Base-by-base conservation (phyloP, 768 basidiomycete genomes). In the Mycena chlorophos region DNA sequence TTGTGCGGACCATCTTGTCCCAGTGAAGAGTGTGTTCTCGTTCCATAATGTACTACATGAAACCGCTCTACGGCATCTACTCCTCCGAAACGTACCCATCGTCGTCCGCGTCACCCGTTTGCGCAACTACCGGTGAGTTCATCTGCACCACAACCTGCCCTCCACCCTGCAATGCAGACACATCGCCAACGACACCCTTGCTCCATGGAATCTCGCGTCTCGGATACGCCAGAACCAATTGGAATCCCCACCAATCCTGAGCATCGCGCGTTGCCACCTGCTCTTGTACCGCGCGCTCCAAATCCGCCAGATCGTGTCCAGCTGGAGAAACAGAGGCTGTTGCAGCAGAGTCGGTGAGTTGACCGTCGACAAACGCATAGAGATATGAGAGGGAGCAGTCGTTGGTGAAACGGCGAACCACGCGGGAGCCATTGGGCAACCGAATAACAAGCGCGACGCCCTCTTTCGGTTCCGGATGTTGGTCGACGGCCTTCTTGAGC, bases 1-100 rank as follows among this genome's bases (percentile, higher is more conserved):
- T 98, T 66, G 94, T 97, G 46, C 86, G 94, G 72, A 93, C 91
- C 19, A 94, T 98, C 64, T 84, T 96, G 50, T 38, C 42, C 10
- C 26, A 27, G n/a, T 31, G 31, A 37, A 55, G 54, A 48, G 39
- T 51, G 39, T 54, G n/a, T n/a, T n/a, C n/a, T n/a, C n/a, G n/a
- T n/a, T n/a, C n/a, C n/a, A n/a, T n/a, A n/a, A n/a, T n/a, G n/a
- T n/a, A n/a, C n/a, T n/a, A n/a, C n/a, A 51, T 31, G 49, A 57
- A 26, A 34, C 38, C 34, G 34, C 28, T 38, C 13, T 28, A 20
- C 43, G 17, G 30, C 38, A 0, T 19, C 55, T 61, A 61, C 37
- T 79, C 78, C 49, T 87, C 86, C 20, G 82, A 83, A 52, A 78
- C 71, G 57, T 85, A 84, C 26, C 78, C 85, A 45, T 85, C 84